A percentile compares a stretch with the other conserved stretches of the same genome.
These are phyloP conservation scores for Coleophoma cylindrospora DNA, from an alignment of 2,329 filamentous ascomycete genomes.

Conservation along the genomic window DNA sequence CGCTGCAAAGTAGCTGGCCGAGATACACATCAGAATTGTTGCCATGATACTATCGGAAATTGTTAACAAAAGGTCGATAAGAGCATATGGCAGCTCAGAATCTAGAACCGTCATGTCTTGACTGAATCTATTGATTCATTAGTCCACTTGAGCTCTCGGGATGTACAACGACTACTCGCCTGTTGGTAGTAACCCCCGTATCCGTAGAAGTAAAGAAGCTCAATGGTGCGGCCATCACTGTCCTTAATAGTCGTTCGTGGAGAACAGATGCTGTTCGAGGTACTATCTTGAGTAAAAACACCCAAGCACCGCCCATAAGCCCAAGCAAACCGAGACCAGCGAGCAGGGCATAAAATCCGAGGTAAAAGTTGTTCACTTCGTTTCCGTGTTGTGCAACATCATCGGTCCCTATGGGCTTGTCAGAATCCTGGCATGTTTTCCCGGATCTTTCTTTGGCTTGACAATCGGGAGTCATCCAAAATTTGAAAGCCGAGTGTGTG, in stretches of 20 bases:
- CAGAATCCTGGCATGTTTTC: too few relatives aligned
- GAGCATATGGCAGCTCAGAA: constrained; percentile 13
- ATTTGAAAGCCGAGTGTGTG: too few relatives aligned
- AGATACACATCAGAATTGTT: constrained; percentile 15
- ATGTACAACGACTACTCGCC: too few relatives aligned
- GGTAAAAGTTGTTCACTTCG: neutral
- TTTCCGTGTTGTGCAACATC: too few relatives aligned
- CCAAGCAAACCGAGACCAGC: neutral
- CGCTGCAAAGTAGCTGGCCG: constrained; percentile 32
- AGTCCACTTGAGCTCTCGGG: too few relatives aligned
- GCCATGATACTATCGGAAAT: constrained; percentile 29
- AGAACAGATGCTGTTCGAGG: constrained; percentile 42
- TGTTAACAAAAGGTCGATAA: constrained; percentile 7
- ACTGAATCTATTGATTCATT: constrained; percentile 15
- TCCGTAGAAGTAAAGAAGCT: constrained; percentile 38
- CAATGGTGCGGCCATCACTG: constrained; percentile 40
- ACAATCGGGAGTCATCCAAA: too few relatives aligned
- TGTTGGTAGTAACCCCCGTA: constrained; percentile 34
- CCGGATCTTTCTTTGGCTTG: too few relatives aligned
- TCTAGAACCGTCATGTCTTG: constrained; percentile 20
- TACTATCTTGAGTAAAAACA: constrained; percentile 37
- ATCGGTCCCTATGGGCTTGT: too few relatives aligned
- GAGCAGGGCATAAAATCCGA: neutral
- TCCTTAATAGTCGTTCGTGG: constrained; percentile 39
- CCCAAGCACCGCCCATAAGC: neutral